Percentiles rank a stretch among this genome's conserved stretches.
Conservation (phyloP, 2,329 filamentous ascomycete genomes). For the Ampelomyces quisqualis region DNA sequence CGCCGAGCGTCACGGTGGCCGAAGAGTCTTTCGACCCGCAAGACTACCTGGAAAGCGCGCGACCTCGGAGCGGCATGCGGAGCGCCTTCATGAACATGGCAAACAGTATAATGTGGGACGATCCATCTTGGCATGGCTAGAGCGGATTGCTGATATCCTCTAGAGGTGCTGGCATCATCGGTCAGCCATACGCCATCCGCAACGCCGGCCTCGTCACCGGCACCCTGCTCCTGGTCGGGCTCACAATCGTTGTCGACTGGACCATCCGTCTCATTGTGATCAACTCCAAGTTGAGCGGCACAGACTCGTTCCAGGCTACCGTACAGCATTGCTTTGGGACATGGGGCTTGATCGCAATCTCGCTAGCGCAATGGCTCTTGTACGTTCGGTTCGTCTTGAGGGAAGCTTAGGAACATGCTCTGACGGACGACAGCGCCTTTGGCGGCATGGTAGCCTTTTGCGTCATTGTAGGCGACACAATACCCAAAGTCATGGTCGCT, state of each 20-base stretch:
- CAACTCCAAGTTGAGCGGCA: slow-evolving; percentile 94
- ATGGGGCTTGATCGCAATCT: slow-evolving; percentile 84
- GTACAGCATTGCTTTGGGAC: slow-evolving; percentile 94
- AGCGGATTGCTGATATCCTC: slow-evolving; percentile 16
- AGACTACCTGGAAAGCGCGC: slow-evolving; percentile 60
- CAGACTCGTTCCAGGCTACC: slow-evolving; percentile 91
- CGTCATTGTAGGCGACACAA: slow-evolving; percentile 94
- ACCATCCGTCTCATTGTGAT: slow-evolving; percentile 96
- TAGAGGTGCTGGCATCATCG: slow-evolving; percentile 66
- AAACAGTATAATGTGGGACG: slow-evolving; percentile 80
- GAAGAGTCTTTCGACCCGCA: slow-evolving; percentile 57
- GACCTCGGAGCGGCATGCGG: slow-evolving; percentile 80
- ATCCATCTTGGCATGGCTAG: no score
- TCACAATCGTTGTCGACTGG: slow-evolving; percentile 92
- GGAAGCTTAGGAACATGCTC: slow-evolving; percentile 1
- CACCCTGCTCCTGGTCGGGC: slow-evolving; percentile 69
- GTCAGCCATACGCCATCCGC: slow-evolving; percentile 90
- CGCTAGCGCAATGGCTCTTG: slow-evolving; percentile 93
- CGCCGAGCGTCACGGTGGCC: slow-evolving; percentile 73
- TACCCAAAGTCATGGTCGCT: slow-evolving; percentile 82
- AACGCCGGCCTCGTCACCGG: slow-evolving; percentile 87
- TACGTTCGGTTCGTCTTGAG: slow-evolving; percentile 36
- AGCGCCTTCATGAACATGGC: slow-evolving; percentile 99
- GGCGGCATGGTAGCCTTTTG: slow-evolving; percentile 98
- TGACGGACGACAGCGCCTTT: slow-evolving; percentile 64